Conservation (phyloP, 176 grass and related monocot species). For the Thinopyrum elongatum region DNA sequence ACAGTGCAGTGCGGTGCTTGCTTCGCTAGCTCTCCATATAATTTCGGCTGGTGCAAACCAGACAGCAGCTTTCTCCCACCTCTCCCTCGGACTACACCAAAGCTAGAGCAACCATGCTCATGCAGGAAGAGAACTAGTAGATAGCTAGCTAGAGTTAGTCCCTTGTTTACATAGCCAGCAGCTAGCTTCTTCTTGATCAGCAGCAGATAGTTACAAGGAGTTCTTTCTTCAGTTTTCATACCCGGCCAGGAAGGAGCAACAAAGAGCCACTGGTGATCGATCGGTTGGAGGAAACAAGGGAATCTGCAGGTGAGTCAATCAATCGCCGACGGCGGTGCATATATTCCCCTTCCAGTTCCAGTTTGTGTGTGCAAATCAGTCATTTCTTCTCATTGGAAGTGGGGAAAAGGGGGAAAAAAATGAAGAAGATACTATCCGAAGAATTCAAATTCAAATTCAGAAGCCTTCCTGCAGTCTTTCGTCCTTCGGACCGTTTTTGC, state of each 20-base stretch:
- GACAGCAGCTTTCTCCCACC: constrained; percentile 10
- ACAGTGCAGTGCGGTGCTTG: constrained; percentile 1
- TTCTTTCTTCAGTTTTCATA: neutral
- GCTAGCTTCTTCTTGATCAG: constrained; percentile 23
- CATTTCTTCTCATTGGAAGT: neutral
- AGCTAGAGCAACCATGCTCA: neutral
- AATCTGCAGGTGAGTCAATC: constrained; percentile 37
- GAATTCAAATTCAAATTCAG: neutral
- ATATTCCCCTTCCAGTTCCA: neutral
- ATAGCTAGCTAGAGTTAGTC: constrained; percentile 1
- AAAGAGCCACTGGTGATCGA: too few species aligned
- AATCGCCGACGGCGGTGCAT: constrained; percentile 5
- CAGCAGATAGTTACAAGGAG: constrained; percentile 13
- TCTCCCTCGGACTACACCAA: neutral
- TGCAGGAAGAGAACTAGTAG: constrained; percentile 33
- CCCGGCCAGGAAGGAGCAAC: neutral
- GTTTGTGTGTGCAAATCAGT: neutral
- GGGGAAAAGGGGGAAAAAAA: neutral
- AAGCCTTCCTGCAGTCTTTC: neutral
- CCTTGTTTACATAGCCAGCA: constrained; percentile 31
- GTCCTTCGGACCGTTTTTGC: neutral
- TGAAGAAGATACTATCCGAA: neutral
- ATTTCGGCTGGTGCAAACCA: constrained; percentile 19
- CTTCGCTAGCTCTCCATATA: constrained; percentile 30
- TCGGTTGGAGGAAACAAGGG: neutral